Evolutionary conservation across 1,284 basidiomycete species (phyloP).

Genomic region (Sporisorium scitamineum): DNA sequence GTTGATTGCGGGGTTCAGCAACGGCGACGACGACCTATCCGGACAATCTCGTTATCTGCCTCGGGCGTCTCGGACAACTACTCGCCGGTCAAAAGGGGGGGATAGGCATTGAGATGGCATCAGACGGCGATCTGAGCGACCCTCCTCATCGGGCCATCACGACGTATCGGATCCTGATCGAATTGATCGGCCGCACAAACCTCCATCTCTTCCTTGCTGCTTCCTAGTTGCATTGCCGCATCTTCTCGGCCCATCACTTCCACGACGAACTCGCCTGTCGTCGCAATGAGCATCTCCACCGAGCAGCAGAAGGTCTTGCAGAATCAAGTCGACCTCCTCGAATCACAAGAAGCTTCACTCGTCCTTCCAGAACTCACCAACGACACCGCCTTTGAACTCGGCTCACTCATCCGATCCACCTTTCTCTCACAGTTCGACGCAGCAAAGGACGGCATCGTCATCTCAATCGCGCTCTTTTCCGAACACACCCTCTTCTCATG

Average conservation of each 20-base stretch:
- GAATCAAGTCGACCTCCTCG: slow-evolving; percentile 21
- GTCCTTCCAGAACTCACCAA: slow-evolving; percentile 29
- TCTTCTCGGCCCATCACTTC: neutral
- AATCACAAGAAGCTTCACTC: slow-evolving; percentile 27
- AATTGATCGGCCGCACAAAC: neutral
- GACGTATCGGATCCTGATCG: neutral
- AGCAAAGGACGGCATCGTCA: slow-evolving; percentile 37
- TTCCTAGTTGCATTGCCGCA: neutral
- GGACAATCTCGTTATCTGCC: neutral
- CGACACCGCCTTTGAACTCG: slow-evolving; percentile 43
- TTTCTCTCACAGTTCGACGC: slow-evolving; percentile 27
- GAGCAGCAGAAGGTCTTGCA: neutral
- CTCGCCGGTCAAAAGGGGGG: neutral
- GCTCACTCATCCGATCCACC: slow-evolving; percentile 31
- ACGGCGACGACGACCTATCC: neutral
- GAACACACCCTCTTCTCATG: slow-evolving; percentile 49
- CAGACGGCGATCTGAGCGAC: neutral
- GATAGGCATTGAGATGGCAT: no score
- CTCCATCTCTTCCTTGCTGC: neutral
- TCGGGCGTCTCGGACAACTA: slow-evolving; percentile 1
- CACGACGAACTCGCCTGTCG: neutral
- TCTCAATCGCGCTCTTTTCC: slow-evolving; percentile 46
- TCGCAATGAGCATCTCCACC: slow-evolving; percentile 10
- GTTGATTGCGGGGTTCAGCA: neutral
- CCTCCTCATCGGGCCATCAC: neutral